Conservation (phyloP, 176 grass and related monocot species). For the Oryza meridionalis region DNA sequence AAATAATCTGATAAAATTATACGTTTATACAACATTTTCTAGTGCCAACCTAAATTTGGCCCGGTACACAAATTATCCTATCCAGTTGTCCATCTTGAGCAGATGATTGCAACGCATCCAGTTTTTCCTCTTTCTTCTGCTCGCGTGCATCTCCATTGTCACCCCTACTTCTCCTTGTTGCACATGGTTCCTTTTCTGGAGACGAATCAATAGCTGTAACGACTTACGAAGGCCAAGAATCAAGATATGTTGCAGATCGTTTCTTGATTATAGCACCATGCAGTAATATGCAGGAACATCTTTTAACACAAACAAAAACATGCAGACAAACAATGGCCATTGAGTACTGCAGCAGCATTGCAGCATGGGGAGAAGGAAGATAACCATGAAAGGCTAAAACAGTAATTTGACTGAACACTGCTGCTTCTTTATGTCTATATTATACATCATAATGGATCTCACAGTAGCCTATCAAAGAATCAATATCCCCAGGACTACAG, state of each 20-base stretch:
- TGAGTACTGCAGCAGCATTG: background rate
- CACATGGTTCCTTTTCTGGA: no score
- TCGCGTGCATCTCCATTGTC: no score
- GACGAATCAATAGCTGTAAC: no score
- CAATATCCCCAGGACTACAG: conserved; percentile 30
- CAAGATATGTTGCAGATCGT: background rate
- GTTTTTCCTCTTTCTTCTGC: no score
- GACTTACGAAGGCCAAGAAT: background rate
- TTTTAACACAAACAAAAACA: conserved; percentile 6
- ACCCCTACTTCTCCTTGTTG: no score
- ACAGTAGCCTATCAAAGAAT: conserved; percentile 26
- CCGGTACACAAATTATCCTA: background rate
- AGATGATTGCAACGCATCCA: no score
- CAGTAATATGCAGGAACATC: background rate
- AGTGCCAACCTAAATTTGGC: background rate
- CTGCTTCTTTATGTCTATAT: conserved; percentile 60
- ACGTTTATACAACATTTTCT: no score
- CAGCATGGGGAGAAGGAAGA: background rate
- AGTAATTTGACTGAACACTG: conserved; percentile 38
- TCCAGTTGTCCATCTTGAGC: no score
- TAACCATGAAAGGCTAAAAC: background rate
- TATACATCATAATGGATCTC: conserved; percentile 48
- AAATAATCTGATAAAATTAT: no score
- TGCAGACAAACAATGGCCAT: background rate
- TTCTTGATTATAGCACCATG: background rate